Evolutionary conservation across 148 eudicot genomes (phyloP), one percentile per base, ranked within the genome.

Genomic region (Nyssa sinensis): DNA sequence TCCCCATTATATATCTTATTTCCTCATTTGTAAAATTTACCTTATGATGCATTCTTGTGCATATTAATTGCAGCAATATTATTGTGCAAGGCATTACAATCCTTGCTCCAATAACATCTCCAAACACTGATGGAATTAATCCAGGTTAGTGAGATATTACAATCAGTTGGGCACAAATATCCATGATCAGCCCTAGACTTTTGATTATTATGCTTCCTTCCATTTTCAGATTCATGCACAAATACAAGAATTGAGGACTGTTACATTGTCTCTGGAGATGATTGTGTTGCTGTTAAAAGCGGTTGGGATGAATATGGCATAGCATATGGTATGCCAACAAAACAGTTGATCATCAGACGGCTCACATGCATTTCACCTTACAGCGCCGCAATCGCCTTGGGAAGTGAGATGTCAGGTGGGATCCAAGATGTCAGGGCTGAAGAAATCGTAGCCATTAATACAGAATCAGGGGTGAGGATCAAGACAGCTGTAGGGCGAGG

Each of bases 261-360:
- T 65, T 86, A 89, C 88, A 91, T 91, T 2, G 89, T 91, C 59
- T 91, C 98, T 0, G 98, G 98, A 11, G 94, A 93, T 25, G 98
- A 91, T 55, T 91, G 97, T 66, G 84, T 93, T 0, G 98, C 97
- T 0, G 94, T 93, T 49, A 93, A 93, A 69, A 93, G 98, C 62
- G 98, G 98, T 21, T 91, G 97, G 97, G 98, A 93, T 41, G 97
- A 93, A 78, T 93, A 93, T 57, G 98, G 97, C 1, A 93, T 93
- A 74, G 47, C 86, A 28, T 89, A 74, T 67, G 90, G 81, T 3
- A 89, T 86, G 97, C 97, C 98, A 4, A 91, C 98, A 2, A 83
- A 84, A 68, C 97, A 91, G 17, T 81, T 93, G 44, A 27, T 85
- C 51, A 79, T 93, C 78, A 77, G 93, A 25, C 88, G 97, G 30